phyloP scores from a whole-genome alignment of 129 eudicot genomes.

The Glebionis coronaria region DNA sequence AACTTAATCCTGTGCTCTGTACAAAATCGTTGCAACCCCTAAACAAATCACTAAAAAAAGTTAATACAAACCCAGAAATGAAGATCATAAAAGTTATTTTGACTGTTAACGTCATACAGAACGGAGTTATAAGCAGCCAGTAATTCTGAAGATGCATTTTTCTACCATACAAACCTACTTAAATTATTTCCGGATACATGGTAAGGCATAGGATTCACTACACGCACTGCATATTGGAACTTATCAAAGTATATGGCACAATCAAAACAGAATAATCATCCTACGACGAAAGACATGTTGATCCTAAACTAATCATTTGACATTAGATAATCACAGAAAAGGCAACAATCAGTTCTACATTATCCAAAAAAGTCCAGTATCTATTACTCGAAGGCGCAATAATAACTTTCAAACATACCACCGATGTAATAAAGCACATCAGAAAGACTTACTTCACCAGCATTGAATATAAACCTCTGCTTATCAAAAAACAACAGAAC shows the following conservation, averaged over 20 bases:
- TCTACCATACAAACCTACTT: not conserved
- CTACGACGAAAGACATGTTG: too few species aligned
- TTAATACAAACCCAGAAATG: not conserved
- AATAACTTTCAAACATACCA: not conserved
- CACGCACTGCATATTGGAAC: too few species aligned
- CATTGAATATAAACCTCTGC: constrained; percentile 85
- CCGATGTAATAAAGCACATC: not conserved
- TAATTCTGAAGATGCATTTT: too few species aligned
- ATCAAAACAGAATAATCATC: too few species aligned
- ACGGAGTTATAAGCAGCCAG: too few species aligned
- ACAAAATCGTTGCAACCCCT: constrained; percentile 96
- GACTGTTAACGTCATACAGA: not conserved
- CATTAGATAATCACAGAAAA: too few species aligned
- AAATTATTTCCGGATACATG: not conserved
- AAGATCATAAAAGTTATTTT: not conserved
- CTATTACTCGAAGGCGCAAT: too few species aligned
- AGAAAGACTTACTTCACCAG: constrained; percentile 84
- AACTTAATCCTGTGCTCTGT: constrained; percentile 86
- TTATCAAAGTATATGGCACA: too few species aligned
- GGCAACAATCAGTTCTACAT: too few species aligned
- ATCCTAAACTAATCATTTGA: too few species aligned
- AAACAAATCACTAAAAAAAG: constrained; percentile 15
- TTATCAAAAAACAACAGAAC: constrained; percentile 88
- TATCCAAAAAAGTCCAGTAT: too few species aligned
- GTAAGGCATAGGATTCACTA: not conserved